Base-by-base conservation (phyloP, 2,329 filamentous ascomycete genomes). In the Tolypocladium paradoxum region DNA sequence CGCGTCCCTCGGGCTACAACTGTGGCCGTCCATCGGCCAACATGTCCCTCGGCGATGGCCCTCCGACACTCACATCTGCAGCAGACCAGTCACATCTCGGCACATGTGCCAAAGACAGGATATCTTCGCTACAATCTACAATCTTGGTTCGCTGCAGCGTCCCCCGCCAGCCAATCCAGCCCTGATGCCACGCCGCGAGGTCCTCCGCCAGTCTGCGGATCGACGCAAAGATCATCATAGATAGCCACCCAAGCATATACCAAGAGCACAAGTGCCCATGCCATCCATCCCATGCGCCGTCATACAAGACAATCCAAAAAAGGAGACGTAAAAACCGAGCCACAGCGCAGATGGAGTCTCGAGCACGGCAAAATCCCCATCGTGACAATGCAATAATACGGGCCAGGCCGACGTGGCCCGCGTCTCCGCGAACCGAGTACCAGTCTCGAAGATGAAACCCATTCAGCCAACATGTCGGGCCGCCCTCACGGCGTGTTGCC, bases 401-500 rank as follows among this genome's bases (percentile, higher is more conserved):
- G 12, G 33, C 33, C 33, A 34, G 33, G 33, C 33, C 12, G 33
- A 34, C 6, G 33, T 14, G 6, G 33, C 12, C 33, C 12, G 33
- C n/a, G 33, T 34, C 33, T 14, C 33, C 33, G 12, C 33, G 33
- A 16, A 5, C 16, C 33, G 33, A 34, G 33, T 6, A 3, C 33
- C 33, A 6, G 33, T 16, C 33, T 34, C 16, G 33, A 5, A 14
- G 6, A 16, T 14, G 11, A 27, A 43, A 3, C 6, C 20, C 7
- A 24, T 7, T 2, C 38, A 12, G 24, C 12, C 20, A 11, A 3
- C 37, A 9, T 0, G 6, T 22, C 12, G 29, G 33, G 31, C 27
- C 40, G 27, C 9, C 9, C 12, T 67, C 58, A 73, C 4, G 68
- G 65, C 11, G 62, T 57, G 53, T 70, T 73, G 36, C 67, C 71